phyloP scores from a whole-genome alignment of 768 basidiomycete genomes.

The Mycena albidolilacea region DNA sequence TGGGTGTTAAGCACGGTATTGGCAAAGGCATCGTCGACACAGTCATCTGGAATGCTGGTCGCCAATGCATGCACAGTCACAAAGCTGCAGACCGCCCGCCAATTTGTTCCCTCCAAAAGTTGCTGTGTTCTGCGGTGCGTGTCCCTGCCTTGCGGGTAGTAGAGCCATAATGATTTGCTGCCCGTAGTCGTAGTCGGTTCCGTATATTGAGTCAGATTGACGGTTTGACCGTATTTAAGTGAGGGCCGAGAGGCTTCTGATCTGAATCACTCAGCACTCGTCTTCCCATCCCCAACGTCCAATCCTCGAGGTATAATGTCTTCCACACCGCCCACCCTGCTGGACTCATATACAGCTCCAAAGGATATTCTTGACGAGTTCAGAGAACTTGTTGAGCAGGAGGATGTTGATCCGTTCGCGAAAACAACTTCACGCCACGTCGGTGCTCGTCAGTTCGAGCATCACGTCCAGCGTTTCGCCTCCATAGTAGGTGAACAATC shows the following conservation, averaged over 20 bases:
- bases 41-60: too few species aligned
- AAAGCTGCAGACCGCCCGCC: too few species aligned
- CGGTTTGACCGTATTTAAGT: background rate
- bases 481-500: conserved; percentile 47
- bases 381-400: conserved; percentile 92
- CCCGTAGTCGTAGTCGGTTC: conserved; percentile 22
- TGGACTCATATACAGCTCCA: conserved; percentile 93
- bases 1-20: too few species aligned
- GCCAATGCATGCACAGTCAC: too few species aligned
- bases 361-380: conserved; percentile 96
- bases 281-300: background rate
- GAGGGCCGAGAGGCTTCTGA: background rate
- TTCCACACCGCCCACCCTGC: conserved; percentile 75
- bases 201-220: conserved; percentile 27
- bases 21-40: too few species aligned
- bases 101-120: too few species aligned
- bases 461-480: conserved; percentile 90
- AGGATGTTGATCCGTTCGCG: conserved; percentile 79
- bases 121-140: conserved; percentile 1
- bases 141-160: background rate
- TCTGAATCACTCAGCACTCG: background rate
- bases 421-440: conserved; percentile 80
- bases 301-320: conserved; percentile 64
- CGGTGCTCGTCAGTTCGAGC: conserved; percentile 85
- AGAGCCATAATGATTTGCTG: conserved; percentile 17